phyloP scores from a whole-genome alignment of 2,329 filamentous ascomycete genomes.

The Calonectria montana region DNA sequence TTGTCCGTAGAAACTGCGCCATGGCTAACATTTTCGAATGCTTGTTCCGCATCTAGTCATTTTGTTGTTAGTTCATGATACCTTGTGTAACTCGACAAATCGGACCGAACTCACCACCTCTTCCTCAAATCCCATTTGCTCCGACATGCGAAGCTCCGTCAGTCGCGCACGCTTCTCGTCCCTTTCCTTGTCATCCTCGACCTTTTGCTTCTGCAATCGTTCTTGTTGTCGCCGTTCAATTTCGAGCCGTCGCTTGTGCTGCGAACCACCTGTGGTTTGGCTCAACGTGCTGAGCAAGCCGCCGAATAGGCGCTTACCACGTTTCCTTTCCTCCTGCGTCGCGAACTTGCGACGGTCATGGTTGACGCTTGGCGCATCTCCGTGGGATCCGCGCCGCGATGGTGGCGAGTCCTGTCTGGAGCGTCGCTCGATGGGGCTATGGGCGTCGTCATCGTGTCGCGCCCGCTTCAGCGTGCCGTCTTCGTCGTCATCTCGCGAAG shows the following conservation, averaged over 20 bases:
- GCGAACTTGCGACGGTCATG: slow-evolving; percentile 40
- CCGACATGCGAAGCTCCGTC: slow-evolving; percentile 68
- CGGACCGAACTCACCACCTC: slow-evolving; percentile 70
- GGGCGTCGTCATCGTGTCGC: slow-evolving; percentile 36
- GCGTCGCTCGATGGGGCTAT: slow-evolving; percentile 22
- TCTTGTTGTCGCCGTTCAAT: slow-evolving; percentile 86
- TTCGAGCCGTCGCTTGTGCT: slow-evolving; percentile 78
- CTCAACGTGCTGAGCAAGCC: slow-evolving; percentile 82
- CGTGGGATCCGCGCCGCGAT: slow-evolving; percentile 23
- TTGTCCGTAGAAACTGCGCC: slow-evolving; percentile 81
- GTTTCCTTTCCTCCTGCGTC: slow-evolving; percentile 80
- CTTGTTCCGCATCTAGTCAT: slow-evolving; percentile 77
- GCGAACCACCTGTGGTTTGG: slow-evolving; percentile 72
- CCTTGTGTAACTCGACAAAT: background rate
- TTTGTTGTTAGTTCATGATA: slow-evolving; percentile 27
- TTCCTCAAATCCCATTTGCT: slow-evolving; percentile 82
- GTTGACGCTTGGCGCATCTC: slow-evolving; percentile 13
- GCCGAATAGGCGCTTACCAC: slow-evolving; percentile 88
- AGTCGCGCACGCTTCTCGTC: slow-evolving; percentile 74
- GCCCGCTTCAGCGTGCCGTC: slow-evolving; percentile 42
- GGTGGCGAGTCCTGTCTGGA: slow-evolving; percentile 31
- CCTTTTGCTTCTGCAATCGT: slow-evolving; percentile 77
- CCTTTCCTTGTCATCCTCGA: slow-evolving; percentile 76
- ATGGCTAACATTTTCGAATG: slow-evolving; percentile 78
- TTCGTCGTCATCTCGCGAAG: slow-evolving; percentile 33